Percentiles rank a stretch among this genome's conserved stretches.
phyloP scores from a whole-genome alignment of 495 filamentous ascomycete genomes.

The Annulohypoxylon maeteangense region DNA sequence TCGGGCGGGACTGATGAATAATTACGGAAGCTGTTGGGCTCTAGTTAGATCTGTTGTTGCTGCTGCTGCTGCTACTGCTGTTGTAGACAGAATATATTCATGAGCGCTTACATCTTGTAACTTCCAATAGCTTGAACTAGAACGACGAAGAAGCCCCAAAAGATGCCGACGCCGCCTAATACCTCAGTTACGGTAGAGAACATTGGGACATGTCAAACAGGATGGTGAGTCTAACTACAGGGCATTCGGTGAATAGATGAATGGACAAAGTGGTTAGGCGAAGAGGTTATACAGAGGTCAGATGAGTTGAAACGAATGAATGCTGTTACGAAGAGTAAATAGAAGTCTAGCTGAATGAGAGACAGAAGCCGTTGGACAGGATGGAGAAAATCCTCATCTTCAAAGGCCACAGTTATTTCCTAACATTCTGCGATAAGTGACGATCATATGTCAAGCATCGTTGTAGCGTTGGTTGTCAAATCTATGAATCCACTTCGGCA shows the following conservation, averaged over 20 bases:
- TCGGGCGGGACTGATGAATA: slow-evolving; percentile 57
- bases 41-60: slow-evolving; percentile 1
- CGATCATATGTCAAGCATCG: slow-evolving; percentile 20
- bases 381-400: slow-evolving; percentile 47
- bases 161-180: slow-evolving; percentile 56
- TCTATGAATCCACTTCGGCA: slow-evolving; percentile 1
- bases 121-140: slow-evolving; percentile 63
- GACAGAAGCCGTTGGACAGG: slow-evolving; percentile 7
- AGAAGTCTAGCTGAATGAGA: slow-evolving; percentile 22
- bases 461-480: background rate
- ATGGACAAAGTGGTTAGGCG: background rate
- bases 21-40: slow-evolving; percentile 56
- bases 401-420: slow-evolving; percentile 19
- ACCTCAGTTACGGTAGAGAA: slow-evolving; percentile 50
- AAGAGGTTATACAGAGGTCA: background rate
- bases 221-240: slow-evolving; percentile 1
- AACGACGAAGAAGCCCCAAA: slow-evolving; percentile 62
- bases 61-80: too few relatives aligned
- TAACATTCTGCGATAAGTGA: slow-evolving; percentile 45
- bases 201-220: slow-evolving; percentile 50
- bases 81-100: too few relatives aligned
- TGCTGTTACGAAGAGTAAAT: background rate
- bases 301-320: background rate
- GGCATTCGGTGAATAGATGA: background rate
- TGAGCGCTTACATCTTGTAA: slow-evolving; percentile 59